Conservation (phyloP, 306 rosid genomes). For the Inga laurina region DNA sequence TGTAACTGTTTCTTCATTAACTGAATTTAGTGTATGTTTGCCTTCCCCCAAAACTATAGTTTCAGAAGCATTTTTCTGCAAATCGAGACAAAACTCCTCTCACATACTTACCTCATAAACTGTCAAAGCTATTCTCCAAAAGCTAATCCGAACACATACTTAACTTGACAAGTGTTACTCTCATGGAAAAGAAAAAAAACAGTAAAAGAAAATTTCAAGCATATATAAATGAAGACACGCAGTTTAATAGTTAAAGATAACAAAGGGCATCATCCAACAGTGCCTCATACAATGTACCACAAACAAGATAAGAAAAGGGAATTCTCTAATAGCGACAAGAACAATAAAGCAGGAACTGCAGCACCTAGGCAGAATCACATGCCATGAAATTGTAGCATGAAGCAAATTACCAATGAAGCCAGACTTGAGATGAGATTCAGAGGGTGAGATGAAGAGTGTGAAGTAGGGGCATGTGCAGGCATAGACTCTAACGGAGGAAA, state of each 20-base stretch:
- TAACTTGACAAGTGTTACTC: not conserved
- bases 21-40: no score
- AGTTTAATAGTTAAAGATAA: not conserved
- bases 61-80: no score
- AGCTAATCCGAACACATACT: no score
- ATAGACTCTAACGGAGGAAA: conserved; percentile 38
- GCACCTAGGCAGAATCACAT: conserved; percentile 38
- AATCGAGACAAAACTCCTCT: no score
- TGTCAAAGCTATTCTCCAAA: no score
- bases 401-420: conserved; percentile 29
- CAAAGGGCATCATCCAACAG: conserved; percentile 3
- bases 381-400: conserved; percentile 39
- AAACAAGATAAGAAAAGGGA: not conserved
- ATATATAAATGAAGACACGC: no score
- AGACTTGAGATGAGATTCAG: conserved; percentile 29
- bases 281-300: conserved; percentile 1
- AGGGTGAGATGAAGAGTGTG: conserved; percentile 33
- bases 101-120: no score
- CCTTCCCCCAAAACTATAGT: no score
- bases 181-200: not conserved
- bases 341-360: conserved; percentile 19
- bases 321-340: conserved; percentile 22
- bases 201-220: not conserved
- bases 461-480: conserved; percentile 45
- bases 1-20: no score